Conservation (phyloP, 2,329 filamentous ascomycete species). For the Diplodia intermedia region DNA sequence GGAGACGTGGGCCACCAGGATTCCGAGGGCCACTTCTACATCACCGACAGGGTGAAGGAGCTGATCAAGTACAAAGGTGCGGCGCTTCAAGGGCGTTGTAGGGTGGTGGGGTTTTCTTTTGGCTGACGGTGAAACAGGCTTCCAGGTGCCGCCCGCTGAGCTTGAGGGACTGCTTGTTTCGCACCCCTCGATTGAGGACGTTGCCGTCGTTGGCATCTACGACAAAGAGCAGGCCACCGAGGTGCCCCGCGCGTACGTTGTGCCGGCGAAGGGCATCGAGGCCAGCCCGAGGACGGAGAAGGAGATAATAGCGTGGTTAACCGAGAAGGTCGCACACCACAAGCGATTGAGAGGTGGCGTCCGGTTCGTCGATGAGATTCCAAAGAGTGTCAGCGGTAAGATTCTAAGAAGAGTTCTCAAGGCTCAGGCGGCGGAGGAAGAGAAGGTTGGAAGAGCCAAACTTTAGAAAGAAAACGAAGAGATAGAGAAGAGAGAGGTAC, state of each 20-base stretch:
- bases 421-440: conserved; percentile 51
- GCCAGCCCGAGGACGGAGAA: conserved; percentile 43
- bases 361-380: conserved; percentile 56
- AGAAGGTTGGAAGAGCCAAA: conserved; percentile 50
- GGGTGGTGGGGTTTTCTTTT: not conserved
- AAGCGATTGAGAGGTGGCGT: conserved; percentile 57
- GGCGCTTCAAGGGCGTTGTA: not conserved
- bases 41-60: conserved; percentile 74
- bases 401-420: conserved; percentile 56
- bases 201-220: conserved; percentile 55
- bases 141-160: conserved; percentile 58
- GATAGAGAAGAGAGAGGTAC: conserved; percentile 2
- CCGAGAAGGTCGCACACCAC: conserved; percentile 53
- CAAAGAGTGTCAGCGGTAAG: conserved; percentile 57
- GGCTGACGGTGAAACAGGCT: conserved; percentile 38
- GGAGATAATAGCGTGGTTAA: conserved; percentile 54
- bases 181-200: conserved; percentile 53
- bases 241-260: conserved; percentile 49
- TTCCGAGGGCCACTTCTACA: conserved; percentile 80
- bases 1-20: conserved; percentile 86
- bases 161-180: conserved; percentile 54
- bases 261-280: conserved; percentile 43
- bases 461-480: conserved; percentile 41
- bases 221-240: conserved; percentile 56
- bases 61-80: conserved; percentile 51